Conservation (phyloP, 768 basidiomycete genomes). For the Xanthoconium stramineum region DNA sequence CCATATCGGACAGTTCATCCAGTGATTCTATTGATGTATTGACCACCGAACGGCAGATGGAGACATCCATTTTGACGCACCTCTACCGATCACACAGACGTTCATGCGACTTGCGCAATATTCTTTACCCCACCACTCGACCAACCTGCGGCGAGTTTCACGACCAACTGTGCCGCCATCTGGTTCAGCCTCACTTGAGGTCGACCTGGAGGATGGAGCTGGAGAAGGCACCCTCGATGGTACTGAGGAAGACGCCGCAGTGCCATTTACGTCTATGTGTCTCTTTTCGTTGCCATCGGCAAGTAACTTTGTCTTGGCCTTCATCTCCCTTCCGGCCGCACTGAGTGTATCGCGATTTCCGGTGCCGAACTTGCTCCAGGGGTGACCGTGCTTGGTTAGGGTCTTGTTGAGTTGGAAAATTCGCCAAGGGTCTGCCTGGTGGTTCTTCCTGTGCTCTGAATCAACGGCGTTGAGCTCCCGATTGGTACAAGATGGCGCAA, state of each 20-base stretch:
- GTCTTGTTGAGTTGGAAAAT: constrained; percentile 93
- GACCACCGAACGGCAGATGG: not conserved
- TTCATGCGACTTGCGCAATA: constrained; percentile 84
- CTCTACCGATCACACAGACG: constrained; percentile 75
- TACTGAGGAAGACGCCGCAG: constrained; percentile 40
- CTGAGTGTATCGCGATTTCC: constrained; percentile 77
- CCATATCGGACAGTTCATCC: constrained; percentile 64
- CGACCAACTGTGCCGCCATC: constrained; percentile 77
- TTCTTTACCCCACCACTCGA: constrained; percentile 82
- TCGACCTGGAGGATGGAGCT: constrained; percentile 52
- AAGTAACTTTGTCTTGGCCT: constrained; percentile 44
- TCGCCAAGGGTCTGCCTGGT: constrained; percentile 88
- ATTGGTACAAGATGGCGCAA: constrained; percentile 77
- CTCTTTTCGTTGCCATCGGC: constrained; percentile 24
- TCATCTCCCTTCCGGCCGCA: constrained; percentile 54
- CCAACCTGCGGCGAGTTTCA: constrained; percentile 71
- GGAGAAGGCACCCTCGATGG: constrained; percentile 59
- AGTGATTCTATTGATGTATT: constrained; percentile 54
- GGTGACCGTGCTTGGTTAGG: constrained; percentile 73
- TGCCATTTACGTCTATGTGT: constrained; percentile 16
- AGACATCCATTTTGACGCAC: constrained; percentile 33
- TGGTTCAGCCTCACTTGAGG: constrained; percentile 57
- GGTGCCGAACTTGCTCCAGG: constrained; percentile 90
- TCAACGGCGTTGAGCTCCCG: constrained; percentile 95
- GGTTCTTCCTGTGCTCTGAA: constrained; percentile 96